phyloP scores from a whole-genome alignment of 208 protist genomes.

The Leishmania martiniquensis region DNA sequence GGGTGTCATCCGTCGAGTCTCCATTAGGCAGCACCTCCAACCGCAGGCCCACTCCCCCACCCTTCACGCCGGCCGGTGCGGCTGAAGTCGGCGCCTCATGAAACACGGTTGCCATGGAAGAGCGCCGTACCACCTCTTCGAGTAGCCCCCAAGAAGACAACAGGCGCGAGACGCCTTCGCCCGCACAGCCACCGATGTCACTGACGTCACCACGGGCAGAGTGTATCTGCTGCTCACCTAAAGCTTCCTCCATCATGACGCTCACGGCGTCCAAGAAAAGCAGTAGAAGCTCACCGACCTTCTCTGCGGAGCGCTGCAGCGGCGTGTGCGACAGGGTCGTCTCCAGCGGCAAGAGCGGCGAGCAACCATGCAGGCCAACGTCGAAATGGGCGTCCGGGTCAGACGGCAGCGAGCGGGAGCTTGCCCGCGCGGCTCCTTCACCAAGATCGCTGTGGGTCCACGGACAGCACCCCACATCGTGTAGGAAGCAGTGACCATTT shows the following conservation, averaged over 20 bases:
- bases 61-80: neutral
- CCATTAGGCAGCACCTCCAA: neutral
- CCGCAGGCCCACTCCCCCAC: neutral
- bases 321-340: neutral
- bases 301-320: conserved; percentile 15
- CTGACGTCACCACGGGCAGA: neutral
- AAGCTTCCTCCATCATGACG: conserved; percentile 4
- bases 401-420: neutral
- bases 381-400: neutral
- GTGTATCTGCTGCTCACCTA: neutral
- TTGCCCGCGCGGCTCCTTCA: neutral
- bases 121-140: neutral
- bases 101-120: neutral
- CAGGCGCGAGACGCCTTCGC: neutral
- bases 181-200: neutral
- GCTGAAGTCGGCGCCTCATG: neutral
- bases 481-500: conserved; percentile 38
- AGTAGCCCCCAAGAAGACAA: neutral
- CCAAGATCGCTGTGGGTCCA: conserved; percentile 46
- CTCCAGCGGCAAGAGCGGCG: conserved; percentile 4
- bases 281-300: conserved; percentile 19
- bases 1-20: neutral
- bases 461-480: conserved; percentile 46
- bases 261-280: conserved; percentile 25
- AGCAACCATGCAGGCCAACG: neutral